Base-by-base conservation (phyloP, 129 eudicot genomes). In the Flaveria ramosissima region DNA sequence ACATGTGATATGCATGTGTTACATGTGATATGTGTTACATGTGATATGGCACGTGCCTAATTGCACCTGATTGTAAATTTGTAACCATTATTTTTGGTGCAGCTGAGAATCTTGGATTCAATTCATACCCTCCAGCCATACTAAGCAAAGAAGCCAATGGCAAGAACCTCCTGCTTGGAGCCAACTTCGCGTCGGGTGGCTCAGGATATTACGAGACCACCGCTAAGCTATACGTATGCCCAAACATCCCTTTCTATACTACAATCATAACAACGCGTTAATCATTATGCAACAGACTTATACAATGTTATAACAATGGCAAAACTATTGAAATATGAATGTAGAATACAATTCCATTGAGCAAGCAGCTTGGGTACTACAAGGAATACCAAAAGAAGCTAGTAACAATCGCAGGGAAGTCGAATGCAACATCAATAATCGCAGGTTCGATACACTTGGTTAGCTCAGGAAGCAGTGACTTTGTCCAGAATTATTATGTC, bases 101-200 rank as follows among this genome's bases (percentile, higher is more conserved):
- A 91, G 97, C 93, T 79, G 98, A 93, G 65, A 88, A 86, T 70
- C 84, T 93, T 12, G 98, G 98, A 52, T 94, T 94, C 78, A 89
- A 86, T 19, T 47, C 93, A 12, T 89, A 87, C 76, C 98, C 92
- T 47, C 90, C 82, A 39, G 78, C 98, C 70, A 91, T 91, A 62
- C 88, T 94, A 51, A 89, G 93, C 93, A 79, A 81, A 83, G 73
- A 86, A 59, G 93, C 96, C 71, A 77, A 51, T 10, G 91, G 96
- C n/a, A 83, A 84, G 36, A 81, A 83, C 77, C 88, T 91, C 39
- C 56, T 91, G 78, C 83, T 86, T 66, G 98, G 98, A 64, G 93
- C 93, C 72, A 94, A 94, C 84, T 94, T 94, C 55, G 98, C 98
- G 7, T 94, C 98, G 0, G 98, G 85, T 64, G 83, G 91, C 53